Evolutionary conservation across 2,329 filamentous ascomycete species (phyloP).

Genomic region (Arthrinium puccinioides): DNA sequence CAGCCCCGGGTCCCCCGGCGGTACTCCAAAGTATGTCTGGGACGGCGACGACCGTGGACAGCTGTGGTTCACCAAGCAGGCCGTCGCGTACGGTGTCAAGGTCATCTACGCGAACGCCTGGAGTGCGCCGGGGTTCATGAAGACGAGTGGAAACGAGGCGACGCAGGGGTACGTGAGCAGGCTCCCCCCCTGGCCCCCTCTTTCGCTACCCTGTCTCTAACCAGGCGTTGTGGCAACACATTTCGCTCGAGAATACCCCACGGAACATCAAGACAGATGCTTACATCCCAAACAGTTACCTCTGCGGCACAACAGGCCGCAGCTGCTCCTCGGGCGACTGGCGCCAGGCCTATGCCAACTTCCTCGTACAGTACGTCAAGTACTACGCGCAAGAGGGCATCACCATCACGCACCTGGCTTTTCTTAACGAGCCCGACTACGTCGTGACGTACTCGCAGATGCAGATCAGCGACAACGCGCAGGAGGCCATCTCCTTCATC

Average conservation of each 20-base stretch:
- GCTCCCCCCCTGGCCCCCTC: too few species aligned
- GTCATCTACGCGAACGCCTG: conserved; percentile 36
- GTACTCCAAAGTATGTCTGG: conserved; percentile 34
- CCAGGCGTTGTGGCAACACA: too few species aligned
- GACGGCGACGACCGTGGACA: conserved; percentile 41
- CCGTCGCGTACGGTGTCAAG: conserved; percentile 29
- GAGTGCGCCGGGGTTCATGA: conserved; percentile 41
- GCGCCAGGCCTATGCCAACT: conserved; percentile 40
- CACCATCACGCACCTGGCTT: conserved; percentile 36
- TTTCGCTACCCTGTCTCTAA: too few species aligned
- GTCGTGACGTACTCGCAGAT: conserved; percentile 28
- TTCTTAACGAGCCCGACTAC: conserved; percentile 35
- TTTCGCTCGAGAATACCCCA: too few species aligned
- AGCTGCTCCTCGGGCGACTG: conserved; percentile 34
- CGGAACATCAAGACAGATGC: too few species aligned
- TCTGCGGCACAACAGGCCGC: conserved; percentile 31
- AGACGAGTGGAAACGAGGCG: conserved; percentile 31
- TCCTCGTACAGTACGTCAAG: conserved; percentile 38
- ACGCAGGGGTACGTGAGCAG: conserved; percentile 14
- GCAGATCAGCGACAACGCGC: conserved; percentile 22
- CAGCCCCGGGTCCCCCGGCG: conserved; percentile 32
- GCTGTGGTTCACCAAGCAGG: conserved; percentile 43
- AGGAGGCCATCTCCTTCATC: conserved; percentile 18
- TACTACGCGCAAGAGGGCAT: conserved; percentile 36
- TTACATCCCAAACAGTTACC: too few species aligned